Conservation (phyloP, 495 filamentous ascomycete species). For the Wilcoxina mikolae region DNA sequence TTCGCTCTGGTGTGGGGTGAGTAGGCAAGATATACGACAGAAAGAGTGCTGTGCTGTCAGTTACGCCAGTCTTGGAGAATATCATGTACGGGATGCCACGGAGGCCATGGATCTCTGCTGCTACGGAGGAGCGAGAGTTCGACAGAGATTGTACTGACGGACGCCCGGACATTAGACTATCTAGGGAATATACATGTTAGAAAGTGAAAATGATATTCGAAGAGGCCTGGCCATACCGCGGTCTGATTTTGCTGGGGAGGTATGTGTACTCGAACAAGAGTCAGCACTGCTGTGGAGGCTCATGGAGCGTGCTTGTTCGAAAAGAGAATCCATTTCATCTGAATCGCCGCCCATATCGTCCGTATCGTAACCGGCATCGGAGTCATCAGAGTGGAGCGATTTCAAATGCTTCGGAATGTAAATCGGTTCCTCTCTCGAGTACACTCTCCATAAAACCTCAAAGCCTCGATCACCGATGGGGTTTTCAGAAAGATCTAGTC, state of each 20-base stretch:
- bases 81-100: conserved; percentile 24
- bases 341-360: conserved; percentile 10
- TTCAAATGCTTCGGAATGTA: conserved; percentile 11
- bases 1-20: conserved; percentile 13
- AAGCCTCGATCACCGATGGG: conserved; percentile 23
- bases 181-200: background rate
- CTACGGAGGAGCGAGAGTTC: background rate
- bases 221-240: background rate
- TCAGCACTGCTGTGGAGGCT: background rate
- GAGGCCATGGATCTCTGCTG: conserved; percentile 18
- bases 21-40: conserved; percentile 22
- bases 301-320: background rate
- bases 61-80: conserved; percentile 14
- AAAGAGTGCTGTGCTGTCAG: conserved; percentile 20
- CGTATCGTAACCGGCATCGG: conserved; percentile 18
- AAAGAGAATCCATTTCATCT: conserved; percentile 3
- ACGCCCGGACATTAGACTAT: background rate
- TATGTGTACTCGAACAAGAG: background rate
- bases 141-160: background rate
- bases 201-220: background rate
- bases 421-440: conserved; percentile 19
- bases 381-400: conserved; percentile 11
- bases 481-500: conserved; percentile 23
- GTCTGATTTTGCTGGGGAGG: background rate
- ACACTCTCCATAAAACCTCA: conserved; percentile 18